Conservation (phyloP, 345 rosid species). For the Reutealis trisperma region DNA sequence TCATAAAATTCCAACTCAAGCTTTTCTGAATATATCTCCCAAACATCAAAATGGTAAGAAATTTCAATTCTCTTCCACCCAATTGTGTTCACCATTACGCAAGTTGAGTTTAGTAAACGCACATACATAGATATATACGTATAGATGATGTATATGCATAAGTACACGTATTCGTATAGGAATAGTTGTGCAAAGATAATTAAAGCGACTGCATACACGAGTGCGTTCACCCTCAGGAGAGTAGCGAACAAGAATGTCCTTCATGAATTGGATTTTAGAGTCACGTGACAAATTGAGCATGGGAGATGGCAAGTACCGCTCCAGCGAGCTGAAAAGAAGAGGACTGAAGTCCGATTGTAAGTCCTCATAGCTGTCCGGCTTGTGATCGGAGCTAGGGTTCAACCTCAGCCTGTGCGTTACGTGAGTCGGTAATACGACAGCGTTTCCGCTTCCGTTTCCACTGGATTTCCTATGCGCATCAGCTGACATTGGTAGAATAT, state of each 20-base stretch:
- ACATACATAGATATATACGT: neutral
- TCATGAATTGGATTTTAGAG: constrained; percentile 62
- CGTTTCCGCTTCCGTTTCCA: constrained; percentile 52
- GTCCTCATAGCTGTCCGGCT: constrained; percentile 82
- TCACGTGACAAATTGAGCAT: constrained; percentile 55
- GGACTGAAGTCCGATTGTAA: constrained; percentile 65
- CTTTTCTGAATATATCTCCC: neutral
- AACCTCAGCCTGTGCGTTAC: constrained; percentile 51
- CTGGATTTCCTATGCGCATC: constrained; percentile 26
- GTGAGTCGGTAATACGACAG: constrained; percentile 20
- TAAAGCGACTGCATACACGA: constrained; percentile 48
- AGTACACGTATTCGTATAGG: neutral
- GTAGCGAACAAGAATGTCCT: constrained; percentile 66
- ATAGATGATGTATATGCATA: neutral
- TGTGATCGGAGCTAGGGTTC: constrained; percentile 62
- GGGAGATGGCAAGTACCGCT: constrained; percentile 67
- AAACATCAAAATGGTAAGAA: neutral
- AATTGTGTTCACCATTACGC: neutral
- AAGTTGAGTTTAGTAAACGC: neutral
- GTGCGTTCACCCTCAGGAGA: constrained; percentile 70
- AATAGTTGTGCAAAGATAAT: neutral
- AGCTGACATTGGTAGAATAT: constrained; percentile 30
- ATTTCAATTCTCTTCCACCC: neutral
- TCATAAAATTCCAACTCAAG: neutral
- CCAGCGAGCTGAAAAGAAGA: constrained; percentile 74